Evolutionary conservation across 2,329 filamentous ascomycete species (phyloP).

Genomic region (Calonectria multiphialidica): DNA sequence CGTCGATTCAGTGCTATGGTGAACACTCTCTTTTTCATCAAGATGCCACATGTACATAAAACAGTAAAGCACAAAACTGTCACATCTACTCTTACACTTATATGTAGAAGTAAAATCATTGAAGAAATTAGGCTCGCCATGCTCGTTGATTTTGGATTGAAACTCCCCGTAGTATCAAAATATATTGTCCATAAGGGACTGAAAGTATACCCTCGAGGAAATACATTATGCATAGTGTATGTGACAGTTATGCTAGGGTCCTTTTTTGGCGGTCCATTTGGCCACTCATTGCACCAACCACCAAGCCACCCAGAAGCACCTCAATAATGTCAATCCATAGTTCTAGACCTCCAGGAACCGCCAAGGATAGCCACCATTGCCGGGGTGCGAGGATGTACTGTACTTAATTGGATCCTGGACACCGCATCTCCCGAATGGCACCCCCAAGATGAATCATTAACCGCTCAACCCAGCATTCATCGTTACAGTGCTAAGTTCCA

Average conservation of each 20-base stretch:
- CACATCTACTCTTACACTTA: no score
- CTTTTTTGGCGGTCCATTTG: neutral
- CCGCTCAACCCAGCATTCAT: neutral
- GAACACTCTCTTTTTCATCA: no score
- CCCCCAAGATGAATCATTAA: constrained; percentile 24
- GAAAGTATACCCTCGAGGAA: neutral
- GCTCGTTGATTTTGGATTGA: no score
- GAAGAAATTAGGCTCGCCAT: no score
- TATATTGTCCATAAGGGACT: no score
- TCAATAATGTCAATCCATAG: neutral
- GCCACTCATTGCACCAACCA: neutral
- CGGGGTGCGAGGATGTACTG: neutral
- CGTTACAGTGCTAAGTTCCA: neutral
- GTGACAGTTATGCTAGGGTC: neutral
- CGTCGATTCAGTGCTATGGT: no score
- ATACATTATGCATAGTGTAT: neutral
- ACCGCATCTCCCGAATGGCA: neutral
- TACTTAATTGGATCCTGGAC: neutral
- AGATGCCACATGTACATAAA: no score
- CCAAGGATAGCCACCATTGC: neutral
- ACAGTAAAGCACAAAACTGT: no score
- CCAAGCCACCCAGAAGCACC: neutral
- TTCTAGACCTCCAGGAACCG: neutral
- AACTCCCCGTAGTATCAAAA: no score
- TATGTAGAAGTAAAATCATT: no score